Evolutionary conservation across 495 filamentous ascomycete species (phyloP), one percentile per base, ranked within the genome.

Genomic region (Annulohypoxylon maeteangense): DNA sequence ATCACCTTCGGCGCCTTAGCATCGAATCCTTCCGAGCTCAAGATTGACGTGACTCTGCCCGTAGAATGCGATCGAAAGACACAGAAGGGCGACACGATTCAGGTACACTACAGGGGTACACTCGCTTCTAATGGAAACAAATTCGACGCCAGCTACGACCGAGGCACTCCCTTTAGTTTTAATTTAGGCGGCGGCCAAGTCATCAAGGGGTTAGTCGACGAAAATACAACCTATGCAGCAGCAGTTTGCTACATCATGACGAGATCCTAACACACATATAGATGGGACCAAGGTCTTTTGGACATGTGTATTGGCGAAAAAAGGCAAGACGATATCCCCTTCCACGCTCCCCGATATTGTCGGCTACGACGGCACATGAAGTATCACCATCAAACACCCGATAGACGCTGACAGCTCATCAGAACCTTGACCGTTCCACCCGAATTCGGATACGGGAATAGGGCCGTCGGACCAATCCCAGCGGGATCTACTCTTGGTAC

Each of bases 241-340:
- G 7, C 18, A 22, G 14, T 23, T 47, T 16, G 44, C n/a, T 42
- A 47, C 7, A 8, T 23, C 44, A 47, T 47, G 44, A 47, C 56
- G 18, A 48, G 65, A 38, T 74, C 57, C 50, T 78, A 63, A 72
- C 63, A 18, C 11, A 40, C 34, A 40, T 63, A 34, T 47, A 88
- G 86, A 77, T 98, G 95, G 95, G 95, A 98, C 78, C 79, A 95
- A 75, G 94, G 95, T 40, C 85, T 97, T 32, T 74, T 96, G 61
- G 93, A 93, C 73, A 98, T 99, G 95, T 98, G 95, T 80, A 90
- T 97, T 72, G 96, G 95, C 36, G 95, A 99, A 85, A 95, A 94
- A 87, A 88, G 83, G 76, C 75, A 57, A 40, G 76, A 48, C 10
- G n/a, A 27, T 14, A 18, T 18, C 16, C 5, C 12, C 57, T 7